Conservation (phyloP, 345 rosid genomes). For the Jatropha curcas region DNA sequence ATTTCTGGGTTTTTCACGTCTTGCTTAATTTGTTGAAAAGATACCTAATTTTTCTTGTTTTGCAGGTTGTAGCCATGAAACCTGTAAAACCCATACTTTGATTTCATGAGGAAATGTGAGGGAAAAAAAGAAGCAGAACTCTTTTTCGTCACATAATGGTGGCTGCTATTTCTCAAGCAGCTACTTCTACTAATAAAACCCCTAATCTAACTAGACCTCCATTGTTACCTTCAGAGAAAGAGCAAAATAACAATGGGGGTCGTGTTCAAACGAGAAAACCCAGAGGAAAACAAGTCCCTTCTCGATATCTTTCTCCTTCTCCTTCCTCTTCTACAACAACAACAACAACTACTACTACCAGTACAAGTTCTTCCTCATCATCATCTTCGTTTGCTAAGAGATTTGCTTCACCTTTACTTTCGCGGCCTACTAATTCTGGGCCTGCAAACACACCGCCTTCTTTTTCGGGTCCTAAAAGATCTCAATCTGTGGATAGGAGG, state of each 20-base stretch:
- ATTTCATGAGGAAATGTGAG: conserved; percentile 52
- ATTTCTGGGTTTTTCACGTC: conserved; percentile 14
- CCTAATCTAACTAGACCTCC: conserved; percentile 31
- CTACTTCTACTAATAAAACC: conserved; percentile 35
- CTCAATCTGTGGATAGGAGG: conserved; percentile 84
- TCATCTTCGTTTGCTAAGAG: conserved; percentile 45
- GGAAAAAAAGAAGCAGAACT: conserved; percentile 20
- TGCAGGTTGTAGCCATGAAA: conserved; percentile 19
- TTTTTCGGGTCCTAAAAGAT: conserved; percentile 53
- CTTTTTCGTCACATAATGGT: conserved; percentile 48
- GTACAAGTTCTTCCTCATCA: conserved; percentile 36
- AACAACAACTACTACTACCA: conserved; percentile 32
- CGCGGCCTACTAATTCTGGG: conserved; percentile 48
- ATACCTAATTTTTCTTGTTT: neutral
- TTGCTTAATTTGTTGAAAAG: conserved; percentile 19
- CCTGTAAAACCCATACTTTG: conserved; percentile 6
- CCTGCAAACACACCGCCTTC: conserved; percentile 2
- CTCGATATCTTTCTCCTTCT: conserved; percentile 87
- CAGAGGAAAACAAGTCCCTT: conserved; percentile 76
- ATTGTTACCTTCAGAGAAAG: conserved; percentile 39
- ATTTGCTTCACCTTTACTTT: conserved; percentile 61
- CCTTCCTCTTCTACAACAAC: conserved; percentile 65
- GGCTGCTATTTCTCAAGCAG: conserved; percentile 57
- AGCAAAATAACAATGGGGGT: conserved; percentile 18
- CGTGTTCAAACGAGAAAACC: conserved; percentile 45